These are phyloP conservation scores for Pseudogymnoascus sp. DNA, from an alignment of 2,329 filamentous ascomycete genomes.

Conservation along the genomic window DNA sequence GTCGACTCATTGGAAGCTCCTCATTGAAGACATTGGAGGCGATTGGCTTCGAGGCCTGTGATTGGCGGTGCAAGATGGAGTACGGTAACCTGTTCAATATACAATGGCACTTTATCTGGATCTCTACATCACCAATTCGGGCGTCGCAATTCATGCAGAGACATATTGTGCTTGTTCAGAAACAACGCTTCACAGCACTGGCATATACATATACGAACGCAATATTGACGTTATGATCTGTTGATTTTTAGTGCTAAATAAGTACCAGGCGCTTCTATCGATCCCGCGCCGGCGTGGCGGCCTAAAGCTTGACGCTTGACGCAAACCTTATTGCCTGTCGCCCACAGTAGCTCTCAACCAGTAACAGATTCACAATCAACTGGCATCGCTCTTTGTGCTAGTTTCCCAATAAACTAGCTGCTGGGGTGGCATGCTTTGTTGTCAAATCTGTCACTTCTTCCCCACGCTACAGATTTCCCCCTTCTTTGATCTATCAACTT, in stretches of 20 bases:
- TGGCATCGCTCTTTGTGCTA: constrained; percentile 5
- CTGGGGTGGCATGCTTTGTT: constrained; percentile 12
- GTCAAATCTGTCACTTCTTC: constrained; percentile 9
- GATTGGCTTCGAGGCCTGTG: constrained; percentile 7
- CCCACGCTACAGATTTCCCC: background rate
- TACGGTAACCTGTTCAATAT: background rate
- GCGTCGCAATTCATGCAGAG: background rate
- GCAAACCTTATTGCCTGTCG: constrained; percentile 3
- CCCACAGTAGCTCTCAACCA: background rate
- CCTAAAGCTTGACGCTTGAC: constrained; percentile 3
- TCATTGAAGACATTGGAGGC: constrained; percentile 10
- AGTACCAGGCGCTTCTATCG: background rate
- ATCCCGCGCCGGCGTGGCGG: background rate
- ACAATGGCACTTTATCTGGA: background rate
- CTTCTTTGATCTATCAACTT: constrained; percentile 4
- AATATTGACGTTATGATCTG: constrained; percentile 7
- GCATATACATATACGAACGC: background rate
- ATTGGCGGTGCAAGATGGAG: background rate
- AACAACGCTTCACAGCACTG: background rate
- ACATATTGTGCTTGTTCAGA: background rate
- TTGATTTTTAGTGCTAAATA: background rate
- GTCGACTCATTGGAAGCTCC: constrained; percentile 7
- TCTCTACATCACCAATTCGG: background rate
- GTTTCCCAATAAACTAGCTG: constrained; percentile 9
- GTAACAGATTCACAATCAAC: constrained; percentile 13